These are phyloP conservation scores for Plicaturopsis crispa DNA, from an alignment of 768 basidiomycete genomes.

Conservation along the genomic window DNA sequence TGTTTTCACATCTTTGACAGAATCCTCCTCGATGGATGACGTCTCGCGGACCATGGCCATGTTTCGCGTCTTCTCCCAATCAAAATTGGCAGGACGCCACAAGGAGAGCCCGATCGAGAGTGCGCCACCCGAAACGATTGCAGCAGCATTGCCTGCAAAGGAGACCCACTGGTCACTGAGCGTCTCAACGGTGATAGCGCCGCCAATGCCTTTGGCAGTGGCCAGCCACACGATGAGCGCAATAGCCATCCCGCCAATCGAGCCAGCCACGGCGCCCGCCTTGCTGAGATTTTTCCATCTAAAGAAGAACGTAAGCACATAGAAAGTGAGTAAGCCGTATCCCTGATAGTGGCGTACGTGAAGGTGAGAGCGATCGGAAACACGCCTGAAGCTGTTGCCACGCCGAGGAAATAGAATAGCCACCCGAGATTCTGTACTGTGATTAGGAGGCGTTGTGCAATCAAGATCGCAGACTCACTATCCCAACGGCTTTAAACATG, in stretches of 20 bases:
- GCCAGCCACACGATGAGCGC: constrained; percentile 18
- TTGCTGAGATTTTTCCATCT: constrained; percentile 16
- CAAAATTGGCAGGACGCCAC: constrained; percentile 18
- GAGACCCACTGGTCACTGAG: constrained; percentile 16
- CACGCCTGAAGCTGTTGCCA: constrained; percentile 15
- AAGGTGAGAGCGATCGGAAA: constrained; percentile 16
- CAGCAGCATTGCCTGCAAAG: constrained; percentile 19
- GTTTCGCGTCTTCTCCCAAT: constrained; percentile 16
- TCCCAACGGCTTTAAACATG: constrained; percentile 16
- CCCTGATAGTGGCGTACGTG: constrained; percentile 3
- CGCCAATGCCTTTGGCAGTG: constrained; percentile 13
- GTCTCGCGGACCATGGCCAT: constrained; percentile 10
- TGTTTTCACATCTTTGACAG: neutral
- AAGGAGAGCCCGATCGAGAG: constrained; percentile 15
- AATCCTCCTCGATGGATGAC: neutral
- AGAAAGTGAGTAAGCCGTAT: neutral
- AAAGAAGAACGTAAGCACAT: neutral
- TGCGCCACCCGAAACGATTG: constrained; percentile 16
- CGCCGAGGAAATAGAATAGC: constrained; percentile 18
- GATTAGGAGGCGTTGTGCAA: neutral
- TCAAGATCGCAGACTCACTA: constrained; percentile 8
- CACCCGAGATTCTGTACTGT: constrained; percentile 17
- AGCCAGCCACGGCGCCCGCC: constrained; percentile 17
- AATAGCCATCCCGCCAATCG: constrained; percentile 16
- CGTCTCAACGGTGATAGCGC: constrained; percentile 16